Evolutionary conservation across 2,329 filamentous ascomycete genomes (phyloP), one percentile per base, ranked within the genome.

Genomic region (Coleophoma cylindrospora): DNA sequence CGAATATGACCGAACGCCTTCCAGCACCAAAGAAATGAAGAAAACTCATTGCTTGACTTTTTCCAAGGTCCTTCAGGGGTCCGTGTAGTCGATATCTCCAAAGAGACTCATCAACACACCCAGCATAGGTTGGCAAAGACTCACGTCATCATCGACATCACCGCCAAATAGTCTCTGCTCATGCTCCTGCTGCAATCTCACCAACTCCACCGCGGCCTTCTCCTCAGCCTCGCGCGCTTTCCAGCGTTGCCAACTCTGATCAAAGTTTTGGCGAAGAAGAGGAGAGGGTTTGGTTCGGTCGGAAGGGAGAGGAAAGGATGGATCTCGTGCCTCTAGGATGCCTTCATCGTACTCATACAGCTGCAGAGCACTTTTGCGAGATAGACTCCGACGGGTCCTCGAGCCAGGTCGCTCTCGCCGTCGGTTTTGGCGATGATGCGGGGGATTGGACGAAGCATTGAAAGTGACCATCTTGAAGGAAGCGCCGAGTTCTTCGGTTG

Each of bases 71-170:
- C 34, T 13, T 60, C 55, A 65, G 49, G 63, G 62, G 57, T 65
- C 61, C 45, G 59, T 57, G 38, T 65, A 65, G 56, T 65, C 63
- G 51, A 64, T 61, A 45, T 61, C 63, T 19, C 63, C 63, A 49
- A 65, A 65, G 40, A 64, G 59, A 43, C 51, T 53, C 36, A 61
- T 51, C 36, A 66, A 56, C n/a, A 66, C 64, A 32, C 54, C 53
- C 40, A 63, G 54, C 63, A 66, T 66, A 40, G 54, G 52, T 36
- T 51, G 53, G 55, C 56, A 63, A 55, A 64, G 58, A 63, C 61
- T 62, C 54, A 63, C 58, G 32, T 51, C 51, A 51, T 62, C 60
- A 52, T 64, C 58, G 15, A 57, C 47, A 43, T 64, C 61, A 21
- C 59, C 63, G n/a, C 63, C 62, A 46, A 63, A 66, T 41, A 64